Evolutionary conservation across 139 green algal species (phyloP).

Genomic region (Astrephomene gubernaculifera): DNA sequence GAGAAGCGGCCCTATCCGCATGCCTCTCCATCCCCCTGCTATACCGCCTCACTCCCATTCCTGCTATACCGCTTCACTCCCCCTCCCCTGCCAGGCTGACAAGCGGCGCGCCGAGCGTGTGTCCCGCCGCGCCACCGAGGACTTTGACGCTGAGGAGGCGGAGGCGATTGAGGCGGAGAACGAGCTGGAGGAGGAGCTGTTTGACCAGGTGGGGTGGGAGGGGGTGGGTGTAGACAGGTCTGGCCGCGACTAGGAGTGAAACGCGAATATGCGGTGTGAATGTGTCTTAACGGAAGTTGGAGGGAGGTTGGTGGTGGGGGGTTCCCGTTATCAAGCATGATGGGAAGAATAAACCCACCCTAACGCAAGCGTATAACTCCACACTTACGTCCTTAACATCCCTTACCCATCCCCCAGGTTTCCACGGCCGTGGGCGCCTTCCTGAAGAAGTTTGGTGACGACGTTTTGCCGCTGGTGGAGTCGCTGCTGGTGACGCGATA

Average conservation of each 20-base stretch:
- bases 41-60: background rate
- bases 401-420: slow-evolving; percentile 51
- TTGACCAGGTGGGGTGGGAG: slow-evolving; percentile 73
- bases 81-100: slow-evolving; percentile 45
- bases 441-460: slow-evolving; percentile 84
- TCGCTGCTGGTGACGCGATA: slow-evolving; percentile 70
- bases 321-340: too few relatives aligned
- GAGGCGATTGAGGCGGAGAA: slow-evolving; percentile 94
- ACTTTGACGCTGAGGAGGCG: slow-evolving; percentile 96
- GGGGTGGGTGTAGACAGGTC: too few relatives aligned
- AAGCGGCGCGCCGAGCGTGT: slow-evolving; percentile 72
- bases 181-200: slow-evolving; percentile 91
- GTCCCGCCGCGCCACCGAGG: slow-evolving; percentile 68
- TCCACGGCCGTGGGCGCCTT: slow-evolving; percentile 71
- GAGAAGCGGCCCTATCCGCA: too few relatives aligned
- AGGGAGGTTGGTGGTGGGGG: too few relatives aligned
- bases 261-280: too few relatives aligned
- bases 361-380: too few relatives aligned
- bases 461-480: slow-evolving; percentile 87
- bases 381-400: too few relatives aligned
- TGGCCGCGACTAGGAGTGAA: too few relatives aligned
- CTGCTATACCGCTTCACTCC: background rate
- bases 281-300: too few relatives aligned
- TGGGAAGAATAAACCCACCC: too few relatives aligned
- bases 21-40: too few relatives aligned